These are phyloP conservation scores for Trichoderma virens DNA, from an alignment of 495 filamentous ascomycete species.

Conservation along the genomic window DNA sequence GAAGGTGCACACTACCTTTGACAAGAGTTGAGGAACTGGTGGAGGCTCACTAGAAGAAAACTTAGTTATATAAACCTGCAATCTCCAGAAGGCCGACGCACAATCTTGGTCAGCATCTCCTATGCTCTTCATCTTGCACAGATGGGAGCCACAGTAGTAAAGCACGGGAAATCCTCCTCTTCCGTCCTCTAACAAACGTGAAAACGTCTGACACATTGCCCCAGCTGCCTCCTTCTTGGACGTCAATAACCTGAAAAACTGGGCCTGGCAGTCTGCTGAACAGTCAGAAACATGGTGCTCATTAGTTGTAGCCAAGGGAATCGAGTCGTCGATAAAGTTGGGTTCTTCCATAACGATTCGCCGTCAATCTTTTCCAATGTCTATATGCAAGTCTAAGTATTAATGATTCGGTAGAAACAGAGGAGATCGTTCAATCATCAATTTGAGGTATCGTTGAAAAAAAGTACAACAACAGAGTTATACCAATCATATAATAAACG, in stretches of 20 bases:
- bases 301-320: background rate
- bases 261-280: background rate
- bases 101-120: conserved; percentile 30
- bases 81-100: conserved; percentile 24
- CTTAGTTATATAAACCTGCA: conserved; percentile 20
- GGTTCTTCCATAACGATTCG: background rate
- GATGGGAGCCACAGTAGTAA: conserved; percentile 39
- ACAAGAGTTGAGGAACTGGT: conserved; percentile 40
- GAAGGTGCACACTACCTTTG: conserved; percentile 30
- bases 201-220: conserved; percentile 6
- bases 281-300: background rate
- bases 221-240: background rate
- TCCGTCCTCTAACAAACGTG: background rate
- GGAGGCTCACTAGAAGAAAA: conserved; percentile 28
- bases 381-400: background rate
- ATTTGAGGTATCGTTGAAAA: background rate
- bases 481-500: too few species aligned
- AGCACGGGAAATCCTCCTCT: conserved; percentile 25
- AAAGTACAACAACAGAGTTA: too few species aligned
- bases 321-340: background rate
- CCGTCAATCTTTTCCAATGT: background rate
- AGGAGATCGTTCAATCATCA: background rate
- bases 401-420: background rate
- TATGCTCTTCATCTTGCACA: conserved; percentile 32
- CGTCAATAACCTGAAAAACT: background rate